Evolutionary conservation across 148 eudicot species (phyloP).

Genomic region (Fagopyrum tataricum): DNA sequence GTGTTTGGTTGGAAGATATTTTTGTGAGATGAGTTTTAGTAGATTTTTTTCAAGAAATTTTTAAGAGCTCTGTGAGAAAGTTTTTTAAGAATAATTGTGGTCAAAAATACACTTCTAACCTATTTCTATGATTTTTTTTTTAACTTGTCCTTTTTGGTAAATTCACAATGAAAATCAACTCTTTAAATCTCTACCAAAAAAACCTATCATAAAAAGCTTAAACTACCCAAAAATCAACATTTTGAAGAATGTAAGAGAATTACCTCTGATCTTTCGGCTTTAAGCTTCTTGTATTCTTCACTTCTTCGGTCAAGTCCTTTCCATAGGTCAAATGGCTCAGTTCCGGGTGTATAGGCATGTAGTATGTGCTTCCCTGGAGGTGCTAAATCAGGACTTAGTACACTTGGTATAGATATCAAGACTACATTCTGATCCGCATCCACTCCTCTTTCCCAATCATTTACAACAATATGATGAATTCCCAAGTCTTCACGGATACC

Average conservation of each 20-base stretch:
- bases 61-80: too few species aligned
- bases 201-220: too few species aligned
- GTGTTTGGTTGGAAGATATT: too few species aligned
- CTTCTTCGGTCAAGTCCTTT: conserved; percentile 90
- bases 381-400: conserved; percentile 71
- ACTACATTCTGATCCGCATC: conserved; percentile 98
- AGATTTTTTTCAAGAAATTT: too few species aligned
- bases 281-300: conserved; percentile 72
- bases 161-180: too few species aligned
- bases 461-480: conserved; percentile 90
- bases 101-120: too few species aligned
- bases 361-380: conserved; percentile 89
- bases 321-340: conserved; percentile 86
- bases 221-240: too few species aligned
- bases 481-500: conserved; percentile 74
- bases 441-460: conserved; percentile 88
- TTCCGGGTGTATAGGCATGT: conserved; percentile 93
- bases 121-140: too few species aligned
- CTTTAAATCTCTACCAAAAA: too few species aligned
- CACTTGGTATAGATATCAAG: conserved; percentile 87
- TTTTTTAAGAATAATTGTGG: too few species aligned
- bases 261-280: conserved; percentile 91
- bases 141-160: too few species aligned
- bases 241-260: neutral
- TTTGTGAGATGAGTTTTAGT: too few species aligned